Evolutionary conservation across 345 rosid genomes (phyloP).

Genomic region (Linum tenue): DNA sequence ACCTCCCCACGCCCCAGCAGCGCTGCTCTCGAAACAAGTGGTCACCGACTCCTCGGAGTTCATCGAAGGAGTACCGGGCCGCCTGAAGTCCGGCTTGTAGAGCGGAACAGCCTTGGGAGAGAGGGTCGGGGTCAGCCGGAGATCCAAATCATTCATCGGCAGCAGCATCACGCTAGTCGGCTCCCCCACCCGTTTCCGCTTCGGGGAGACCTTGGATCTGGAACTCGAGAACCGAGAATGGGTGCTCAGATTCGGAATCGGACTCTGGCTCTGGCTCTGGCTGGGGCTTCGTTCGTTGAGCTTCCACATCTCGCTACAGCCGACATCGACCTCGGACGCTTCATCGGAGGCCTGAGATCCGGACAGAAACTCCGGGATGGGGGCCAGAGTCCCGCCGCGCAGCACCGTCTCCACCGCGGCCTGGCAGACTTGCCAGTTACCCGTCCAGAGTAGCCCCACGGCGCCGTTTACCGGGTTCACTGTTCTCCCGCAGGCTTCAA

Average conservation of each 20-base stretch:
- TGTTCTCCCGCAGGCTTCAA: slow-evolving; percentile 91
- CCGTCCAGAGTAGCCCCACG: slow-evolving; percentile 85
- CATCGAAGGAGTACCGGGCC: slow-evolving; percentile 68
- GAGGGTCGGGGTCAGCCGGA: slow-evolving; percentile 41
- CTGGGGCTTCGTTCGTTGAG: background rate
- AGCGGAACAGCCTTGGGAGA: slow-evolving; percentile 16
- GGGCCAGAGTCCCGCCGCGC: slow-evolving; percentile 59
- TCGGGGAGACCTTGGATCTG: slow-evolving; percentile 47
- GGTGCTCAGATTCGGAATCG: slow-evolving; percentile 20
- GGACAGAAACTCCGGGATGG: slow-evolving; percentile 53
- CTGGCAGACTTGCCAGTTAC: slow-evolving; percentile 83
- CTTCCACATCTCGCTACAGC: slow-evolving; percentile 48
- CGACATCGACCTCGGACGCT: slow-evolving; percentile 46
- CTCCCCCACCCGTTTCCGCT: slow-evolving; percentile 40
- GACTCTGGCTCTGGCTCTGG: too few relatives aligned
- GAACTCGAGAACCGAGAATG: slow-evolving; percentile 60
- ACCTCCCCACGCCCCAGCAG: slow-evolving; percentile 8
- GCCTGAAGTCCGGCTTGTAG: slow-evolving; percentile 24
- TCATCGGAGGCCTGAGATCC: slow-evolving; percentile 48
- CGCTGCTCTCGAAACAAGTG: slow-evolving; percentile 42
- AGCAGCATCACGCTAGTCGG: slow-evolving; percentile 12
- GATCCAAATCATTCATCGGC: slow-evolving; percentile 51
- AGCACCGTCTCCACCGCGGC: slow-evolving; percentile 85
- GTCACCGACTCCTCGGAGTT: slow-evolving; percentile 80
- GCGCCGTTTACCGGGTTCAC: slow-evolving; percentile 97